A percentile compares a stretch with the other conserved stretches of the same genome.
Evolutionary conservation across 108 stramenopile genomes (phyloP).

Genomic region (Skeletonema grethae): DNA sequence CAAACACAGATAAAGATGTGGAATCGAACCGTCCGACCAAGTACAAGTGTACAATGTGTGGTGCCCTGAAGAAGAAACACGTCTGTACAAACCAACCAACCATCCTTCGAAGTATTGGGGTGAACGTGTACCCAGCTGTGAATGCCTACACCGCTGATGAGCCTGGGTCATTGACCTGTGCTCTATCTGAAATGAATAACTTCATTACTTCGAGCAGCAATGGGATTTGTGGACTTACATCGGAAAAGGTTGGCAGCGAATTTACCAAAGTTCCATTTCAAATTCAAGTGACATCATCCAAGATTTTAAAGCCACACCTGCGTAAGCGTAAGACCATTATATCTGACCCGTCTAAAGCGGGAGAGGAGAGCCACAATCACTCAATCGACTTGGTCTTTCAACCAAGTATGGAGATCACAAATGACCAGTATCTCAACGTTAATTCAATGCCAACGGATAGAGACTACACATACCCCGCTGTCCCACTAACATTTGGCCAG

Average conservation of each 20-base stretch:
- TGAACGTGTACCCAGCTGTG: conserved; percentile 73
- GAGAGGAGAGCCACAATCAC: neutral
- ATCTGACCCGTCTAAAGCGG: neutral
- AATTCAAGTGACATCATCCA: neutral
- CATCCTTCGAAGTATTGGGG: conserved; percentile 73
- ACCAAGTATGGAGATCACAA: conserved; percentile 62
- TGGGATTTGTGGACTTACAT: neutral
- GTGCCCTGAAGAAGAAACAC: conserved; percentile 81
- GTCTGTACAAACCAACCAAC: conserved; percentile 69
- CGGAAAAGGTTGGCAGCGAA: conserved; percentile 7
- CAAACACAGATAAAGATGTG: conserved; percentile 14
- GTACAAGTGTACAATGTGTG: conserved; percentile 82
- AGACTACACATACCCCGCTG: conserved; percentile 60
- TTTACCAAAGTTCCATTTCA: conserved; percentile 12
- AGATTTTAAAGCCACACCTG: neutral
- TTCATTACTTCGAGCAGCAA: conserved; percentile 49
- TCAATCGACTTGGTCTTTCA: conserved; percentile 62
- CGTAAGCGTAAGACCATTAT: neutral
- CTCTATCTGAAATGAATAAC: conserved; percentile 83
- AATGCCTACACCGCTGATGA: conserved; percentile 78
- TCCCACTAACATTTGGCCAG: conserved; percentile 78
- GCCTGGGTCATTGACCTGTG: conserved; percentile 68
- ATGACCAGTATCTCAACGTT: conserved; percentile 68
- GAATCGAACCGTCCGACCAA: conserved; percentile 43
- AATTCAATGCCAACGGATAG: conserved; percentile 25